A percentile compares a stretch with the other conserved stretches of the same genome.
These are phyloP conservation scores for Sinapis alba DNA, from an alignment of 441 rosid species.

Conservation along the genomic window DNA sequence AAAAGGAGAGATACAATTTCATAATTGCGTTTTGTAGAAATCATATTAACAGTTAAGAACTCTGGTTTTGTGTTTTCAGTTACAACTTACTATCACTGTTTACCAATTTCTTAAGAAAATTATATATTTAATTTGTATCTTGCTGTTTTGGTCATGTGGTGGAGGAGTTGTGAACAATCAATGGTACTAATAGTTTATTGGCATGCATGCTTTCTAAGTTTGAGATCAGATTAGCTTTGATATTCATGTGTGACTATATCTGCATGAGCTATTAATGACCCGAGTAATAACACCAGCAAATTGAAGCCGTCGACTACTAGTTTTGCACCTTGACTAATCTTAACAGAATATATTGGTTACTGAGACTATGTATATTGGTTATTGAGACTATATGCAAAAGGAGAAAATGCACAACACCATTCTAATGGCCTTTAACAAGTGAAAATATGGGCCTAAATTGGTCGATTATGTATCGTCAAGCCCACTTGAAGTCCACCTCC, in stretches of 20 bases:
- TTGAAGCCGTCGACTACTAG: neutral
- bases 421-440: neutral
- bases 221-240: conserved; percentile 10
- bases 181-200: conserved; percentile 5
- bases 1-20: neutral
- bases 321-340: neutral
- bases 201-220: neutral
- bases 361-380: neutral
- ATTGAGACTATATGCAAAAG: neutral
- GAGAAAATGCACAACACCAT: neutral
- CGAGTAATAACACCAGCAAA: neutral
- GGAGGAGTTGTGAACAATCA: conserved; percentile 21
- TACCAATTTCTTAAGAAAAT: neutral
- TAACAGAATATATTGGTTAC: neutral
- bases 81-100: conserved; percentile 26
- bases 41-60: neutral
- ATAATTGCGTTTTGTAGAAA: neutral
- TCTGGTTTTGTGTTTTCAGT: conserved; percentile 27
- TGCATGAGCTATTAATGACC: neutral
- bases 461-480: neutral
- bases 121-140: neutral
- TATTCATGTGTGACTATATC: neutral
- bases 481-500: neutral
- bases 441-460: neutral
- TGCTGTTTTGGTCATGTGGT: conserved; percentile 27